Conservation (phyloP, 2,329 filamentous ascomycete species). For the Fusarium nygamai region DNA sequence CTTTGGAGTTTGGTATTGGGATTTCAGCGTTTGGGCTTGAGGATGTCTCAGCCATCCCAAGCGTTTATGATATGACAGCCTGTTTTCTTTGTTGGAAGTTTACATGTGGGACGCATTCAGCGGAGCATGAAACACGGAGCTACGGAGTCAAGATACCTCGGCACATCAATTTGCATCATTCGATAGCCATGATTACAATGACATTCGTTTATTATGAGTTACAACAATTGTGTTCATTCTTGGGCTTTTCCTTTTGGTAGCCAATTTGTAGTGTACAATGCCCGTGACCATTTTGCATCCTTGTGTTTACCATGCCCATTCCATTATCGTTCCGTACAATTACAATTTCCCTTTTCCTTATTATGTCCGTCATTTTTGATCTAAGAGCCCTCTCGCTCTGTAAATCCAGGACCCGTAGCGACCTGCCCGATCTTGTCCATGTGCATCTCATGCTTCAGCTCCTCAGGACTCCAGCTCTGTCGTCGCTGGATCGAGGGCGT, state of each 20-base stretch:
- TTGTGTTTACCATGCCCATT: not conserved
- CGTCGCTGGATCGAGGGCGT: constrained; percentile 55
- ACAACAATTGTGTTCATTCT: constrained; percentile 5
- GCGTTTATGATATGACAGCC: not conserved
- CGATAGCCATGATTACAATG: constrained; percentile 14
- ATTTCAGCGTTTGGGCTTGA: not conserved
- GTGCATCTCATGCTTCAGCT: constrained; percentile 62
- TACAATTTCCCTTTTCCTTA: not conserved
- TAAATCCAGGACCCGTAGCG: constrained; percentile 54
- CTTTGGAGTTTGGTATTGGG: constrained; percentile 19
- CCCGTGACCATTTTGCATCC: not conserved
- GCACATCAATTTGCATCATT: constrained; percentile 9
- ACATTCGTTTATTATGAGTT: constrained; percentile 6
- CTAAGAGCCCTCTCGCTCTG: constrained; percentile 45
- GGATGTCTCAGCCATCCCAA: not conserved
- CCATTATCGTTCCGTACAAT: not conserved
- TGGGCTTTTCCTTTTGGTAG: not conserved
- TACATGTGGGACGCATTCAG: not conserved
- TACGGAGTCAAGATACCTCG: constrained; percentile 35
- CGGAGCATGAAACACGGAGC: constrained; percentile 20
- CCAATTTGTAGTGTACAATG: constrained; percentile 9
- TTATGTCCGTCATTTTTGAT: fast-evolving
- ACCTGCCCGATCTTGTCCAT: constrained; percentile 54
- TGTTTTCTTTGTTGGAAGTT: constrained; percentile 2
- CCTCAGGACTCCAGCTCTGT: constrained; percentile 64